Percentiles rank a stretch among this genome's conserved stretches.
These are phyloP conservation scores for Umbellularia californica DNA, from an alignment of 164 flowering plant species.

Conservation along the genomic window DNA sequence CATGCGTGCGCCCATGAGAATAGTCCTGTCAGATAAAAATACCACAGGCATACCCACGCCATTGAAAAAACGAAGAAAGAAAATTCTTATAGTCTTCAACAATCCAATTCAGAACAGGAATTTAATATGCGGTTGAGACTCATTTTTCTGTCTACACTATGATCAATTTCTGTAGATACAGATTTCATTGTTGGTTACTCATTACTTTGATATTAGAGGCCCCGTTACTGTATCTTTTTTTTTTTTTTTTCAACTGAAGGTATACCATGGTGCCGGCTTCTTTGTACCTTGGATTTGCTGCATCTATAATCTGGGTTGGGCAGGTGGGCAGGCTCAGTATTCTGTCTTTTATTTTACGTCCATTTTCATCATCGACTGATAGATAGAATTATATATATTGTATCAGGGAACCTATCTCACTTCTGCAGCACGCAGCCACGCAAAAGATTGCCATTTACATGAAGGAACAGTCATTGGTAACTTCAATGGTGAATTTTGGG, in stretches of 20 bases:
- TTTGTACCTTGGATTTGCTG: conserved; percentile 83
- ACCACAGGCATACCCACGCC: background rate
- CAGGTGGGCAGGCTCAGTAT: conserved; percentile 37
- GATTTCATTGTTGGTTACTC: too few relatives aligned
- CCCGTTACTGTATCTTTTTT: background rate
- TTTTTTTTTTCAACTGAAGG: conserved; percentile 41
- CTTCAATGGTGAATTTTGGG: conserved; percentile 97
- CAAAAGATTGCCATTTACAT: conserved; percentile 50
- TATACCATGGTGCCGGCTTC: conserved; percentile 92
- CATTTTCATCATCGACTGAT: background rate
- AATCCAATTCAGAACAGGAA: background rate
- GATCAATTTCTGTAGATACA: background rate
- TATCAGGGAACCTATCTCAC: conserved; percentile 94
- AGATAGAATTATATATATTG: conserved; percentile 6
- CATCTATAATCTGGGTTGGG: conserved; percentile 97
- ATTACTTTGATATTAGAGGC: too few relatives aligned
- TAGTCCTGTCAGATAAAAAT: too few relatives aligned
- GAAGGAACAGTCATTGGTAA: conserved; percentile 84
- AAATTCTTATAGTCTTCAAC: background rate
- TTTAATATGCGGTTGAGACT: background rate
- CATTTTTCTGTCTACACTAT: background rate
- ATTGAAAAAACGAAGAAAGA: too few relatives aligned
- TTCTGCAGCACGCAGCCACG: conserved; percentile 76
- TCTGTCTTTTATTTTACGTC: background rate
- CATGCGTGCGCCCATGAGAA: too few relatives aligned